phyloP scores from a whole-genome alignment of 2,329 filamentous ascomycete species.

The Paraphaeosphaeria sporulosa region DNA sequence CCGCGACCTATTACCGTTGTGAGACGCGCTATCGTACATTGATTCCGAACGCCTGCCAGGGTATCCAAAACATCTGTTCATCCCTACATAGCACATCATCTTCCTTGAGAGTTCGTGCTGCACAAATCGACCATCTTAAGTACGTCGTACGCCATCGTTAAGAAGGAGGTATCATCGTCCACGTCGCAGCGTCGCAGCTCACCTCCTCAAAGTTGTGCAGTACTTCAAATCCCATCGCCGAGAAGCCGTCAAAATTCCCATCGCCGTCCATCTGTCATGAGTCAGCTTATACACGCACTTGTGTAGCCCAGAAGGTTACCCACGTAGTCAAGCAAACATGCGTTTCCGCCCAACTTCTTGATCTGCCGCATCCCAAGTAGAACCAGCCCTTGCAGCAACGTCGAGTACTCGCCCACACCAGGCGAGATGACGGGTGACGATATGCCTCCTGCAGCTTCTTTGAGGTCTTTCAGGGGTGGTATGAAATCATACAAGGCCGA shows the following conservation, averaged over 20 bases:
- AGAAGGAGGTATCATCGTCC: constrained; percentile 63
- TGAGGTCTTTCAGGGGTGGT: constrained; percentile 69
- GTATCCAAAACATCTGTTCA: constrained; percentile 23
- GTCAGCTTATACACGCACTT: constrained; percentile 34
- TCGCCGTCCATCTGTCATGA: constrained; percentile 70
- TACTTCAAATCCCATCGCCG: constrained; percentile 81
- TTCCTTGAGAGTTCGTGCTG: constrained; percentile 6
- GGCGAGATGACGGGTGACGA: constrained; percentile 80
- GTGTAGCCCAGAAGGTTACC: constrained; percentile 46
- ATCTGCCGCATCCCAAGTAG: constrained; percentile 83
- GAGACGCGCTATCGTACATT: constrained; percentile 11
- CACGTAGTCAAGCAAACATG: constrained; percentile 82
- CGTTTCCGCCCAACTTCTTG: constrained; percentile 76
- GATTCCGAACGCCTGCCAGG: constrained; percentile 20
- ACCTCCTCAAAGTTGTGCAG: constrained; percentile 85
- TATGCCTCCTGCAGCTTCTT: constrained; percentile 74
- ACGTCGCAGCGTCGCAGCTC: constrained; percentile 70
- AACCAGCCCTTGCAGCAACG: constrained; percentile 78
- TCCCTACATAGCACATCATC: background rate
- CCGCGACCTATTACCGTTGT: background rate
- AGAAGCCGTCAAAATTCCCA: constrained; percentile 74
- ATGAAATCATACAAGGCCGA: constrained; percentile 74
- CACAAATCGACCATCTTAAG: background rate
- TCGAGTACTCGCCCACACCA: constrained; percentile 71
- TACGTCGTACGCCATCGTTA: constrained; percentile 20